Conservation (phyloP, 345 rosid genomes). For the Zanthoxylum bungeanum region DNA sequence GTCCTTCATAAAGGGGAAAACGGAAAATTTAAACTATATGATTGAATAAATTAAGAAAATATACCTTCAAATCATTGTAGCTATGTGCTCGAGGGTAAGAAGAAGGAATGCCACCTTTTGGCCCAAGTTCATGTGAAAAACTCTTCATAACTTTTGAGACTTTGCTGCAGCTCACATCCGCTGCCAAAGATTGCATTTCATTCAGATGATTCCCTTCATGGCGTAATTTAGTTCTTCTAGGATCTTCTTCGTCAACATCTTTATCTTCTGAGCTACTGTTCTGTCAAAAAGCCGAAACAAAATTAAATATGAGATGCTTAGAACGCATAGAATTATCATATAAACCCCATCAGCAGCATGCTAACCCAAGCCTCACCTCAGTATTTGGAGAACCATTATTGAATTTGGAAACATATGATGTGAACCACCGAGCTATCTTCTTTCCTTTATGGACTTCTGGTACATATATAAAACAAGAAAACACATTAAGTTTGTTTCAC, state of each 20-base stretch:
- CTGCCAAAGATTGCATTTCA: slow-evolving; percentile 28
- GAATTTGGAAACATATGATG: slow-evolving; percentile 50
- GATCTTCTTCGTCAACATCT: slow-evolving; percentile 29
- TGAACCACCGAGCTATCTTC: slow-evolving; percentile 53
- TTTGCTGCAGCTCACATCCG: slow-evolving; percentile 30
- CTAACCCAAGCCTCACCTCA: slow-evolving; percentile 36
- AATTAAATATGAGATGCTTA: slow-evolving; percentile 8
- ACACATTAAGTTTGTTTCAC: not conserved
- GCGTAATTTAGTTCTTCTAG: slow-evolving; percentile 23
- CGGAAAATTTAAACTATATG: slow-evolving; percentile 4
- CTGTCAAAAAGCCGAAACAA: slow-evolving; percentile 31
- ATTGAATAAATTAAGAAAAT: not conserved
- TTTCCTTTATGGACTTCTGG: slow-evolving; percentile 46
- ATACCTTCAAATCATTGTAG: slow-evolving; percentile 66
- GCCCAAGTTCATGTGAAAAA: slow-evolving; percentile 77
- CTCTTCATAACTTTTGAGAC: slow-evolving; percentile 56
- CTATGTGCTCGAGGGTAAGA: slow-evolving; percentile 60
- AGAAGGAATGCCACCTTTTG: slow-evolving; percentile 56
- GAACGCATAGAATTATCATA: not conserved
- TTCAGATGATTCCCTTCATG: slow-evolving; percentile 18
- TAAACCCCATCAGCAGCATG: not conserved
- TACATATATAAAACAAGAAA: slow-evolving; percentile 21
- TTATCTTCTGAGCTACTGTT: slow-evolving; percentile 30
- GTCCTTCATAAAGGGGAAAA: not conserved
- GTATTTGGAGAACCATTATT: slow-evolving; percentile 29